Percentiles rank a stretch among this genome's conserved stretches.
Conservation (phyloP, 1,139 yeast species). For the Geotrichum reessii region DNA sequence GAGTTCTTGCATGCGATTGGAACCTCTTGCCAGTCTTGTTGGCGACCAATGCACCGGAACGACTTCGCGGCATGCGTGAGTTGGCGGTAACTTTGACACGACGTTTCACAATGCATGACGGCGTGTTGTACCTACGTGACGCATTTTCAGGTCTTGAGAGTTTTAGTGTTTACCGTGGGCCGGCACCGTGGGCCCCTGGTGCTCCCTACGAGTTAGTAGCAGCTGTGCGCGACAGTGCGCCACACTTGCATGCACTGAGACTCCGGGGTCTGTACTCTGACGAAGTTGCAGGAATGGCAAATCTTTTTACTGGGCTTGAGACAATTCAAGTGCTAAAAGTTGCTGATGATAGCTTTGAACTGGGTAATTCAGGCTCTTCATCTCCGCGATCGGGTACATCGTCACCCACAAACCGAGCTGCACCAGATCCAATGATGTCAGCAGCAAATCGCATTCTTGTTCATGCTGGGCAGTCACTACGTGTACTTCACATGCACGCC, state of each 20-base stretch:
- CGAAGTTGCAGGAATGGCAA: conserved; percentile 6
- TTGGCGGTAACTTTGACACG: conserved; percentile 10
- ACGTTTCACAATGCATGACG: not conserved
- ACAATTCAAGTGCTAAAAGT: not conserved
- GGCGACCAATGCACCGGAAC: conserved; percentile 1
- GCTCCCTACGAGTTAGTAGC: conserved; percentile 5
- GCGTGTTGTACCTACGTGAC: not conserved
- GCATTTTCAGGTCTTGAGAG: not conserved
- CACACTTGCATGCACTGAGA: not conserved
- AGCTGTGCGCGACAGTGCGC: not conserved
- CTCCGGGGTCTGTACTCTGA: conserved; percentile 9
- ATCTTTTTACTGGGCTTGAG: not conserved
- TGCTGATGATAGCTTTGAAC: conserved; percentile 13
- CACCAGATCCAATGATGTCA: not conserved
- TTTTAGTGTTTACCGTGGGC: conserved; percentile 8
- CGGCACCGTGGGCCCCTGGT: conserved; percentile 13
- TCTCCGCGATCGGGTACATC: not conserved
- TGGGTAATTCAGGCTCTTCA: not conserved
- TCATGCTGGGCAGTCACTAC: not conserved
- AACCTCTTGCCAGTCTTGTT: conserved; percentile 5
- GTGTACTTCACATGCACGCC: conserved; percentile 7
- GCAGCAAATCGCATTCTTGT: conserved; percentile 12
- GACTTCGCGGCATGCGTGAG: not conserved
- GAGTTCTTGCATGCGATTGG: conserved; percentile 11
- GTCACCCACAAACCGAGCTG: not conserved